phyloP scores from a whole-genome alignment of 176 grass and related monocot species.

The Dendrocalamus sinicus region DNA sequence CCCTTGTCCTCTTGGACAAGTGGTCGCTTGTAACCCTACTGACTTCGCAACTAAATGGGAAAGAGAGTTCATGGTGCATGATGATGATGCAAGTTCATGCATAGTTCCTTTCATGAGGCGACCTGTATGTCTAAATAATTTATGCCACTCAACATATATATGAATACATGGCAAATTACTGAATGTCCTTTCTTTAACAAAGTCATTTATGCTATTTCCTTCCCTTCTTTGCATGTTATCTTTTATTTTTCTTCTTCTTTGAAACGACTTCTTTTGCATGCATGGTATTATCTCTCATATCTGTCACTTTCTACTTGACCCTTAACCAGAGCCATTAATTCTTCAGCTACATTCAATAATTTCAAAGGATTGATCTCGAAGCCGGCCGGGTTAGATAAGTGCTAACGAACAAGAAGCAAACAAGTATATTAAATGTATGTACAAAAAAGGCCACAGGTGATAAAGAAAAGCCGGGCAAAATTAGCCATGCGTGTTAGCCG shows the following conservation, averaged over 20 bases:
- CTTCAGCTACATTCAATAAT: neutral
- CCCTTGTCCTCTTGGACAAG: constrained; percentile 52
- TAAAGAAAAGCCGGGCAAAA: constrained; percentile 26
- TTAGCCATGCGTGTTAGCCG: neutral
- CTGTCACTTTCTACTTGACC: constrained; percentile 16
- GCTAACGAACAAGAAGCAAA: constrained; percentile 5
- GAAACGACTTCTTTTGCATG: neutral
- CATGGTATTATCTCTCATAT: neutral
- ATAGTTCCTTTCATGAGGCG: constrained; percentile 1
- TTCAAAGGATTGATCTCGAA: neutral
- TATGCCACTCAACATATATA: neutral
- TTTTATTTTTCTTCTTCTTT: neutral
- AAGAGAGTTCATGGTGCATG: neutral
- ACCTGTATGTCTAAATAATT: neutral
- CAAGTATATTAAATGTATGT: constrained; percentile 6
- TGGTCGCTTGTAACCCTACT: constrained; percentile 33
- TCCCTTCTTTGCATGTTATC: neutral
- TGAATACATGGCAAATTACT: neutral
- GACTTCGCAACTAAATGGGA: constrained; percentile 42
- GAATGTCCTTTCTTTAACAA: neutral
- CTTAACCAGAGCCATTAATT: constrained; percentile 22
- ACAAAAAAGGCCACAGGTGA: neutral
- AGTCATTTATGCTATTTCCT: neutral
- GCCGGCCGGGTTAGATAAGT: neutral
- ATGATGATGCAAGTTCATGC: constrained; percentile 27